Evolutionary conservation across 1,284 basidiomycete genomes (phyloP).

Genomic region (Pseudozyma thailandica): DNA sequence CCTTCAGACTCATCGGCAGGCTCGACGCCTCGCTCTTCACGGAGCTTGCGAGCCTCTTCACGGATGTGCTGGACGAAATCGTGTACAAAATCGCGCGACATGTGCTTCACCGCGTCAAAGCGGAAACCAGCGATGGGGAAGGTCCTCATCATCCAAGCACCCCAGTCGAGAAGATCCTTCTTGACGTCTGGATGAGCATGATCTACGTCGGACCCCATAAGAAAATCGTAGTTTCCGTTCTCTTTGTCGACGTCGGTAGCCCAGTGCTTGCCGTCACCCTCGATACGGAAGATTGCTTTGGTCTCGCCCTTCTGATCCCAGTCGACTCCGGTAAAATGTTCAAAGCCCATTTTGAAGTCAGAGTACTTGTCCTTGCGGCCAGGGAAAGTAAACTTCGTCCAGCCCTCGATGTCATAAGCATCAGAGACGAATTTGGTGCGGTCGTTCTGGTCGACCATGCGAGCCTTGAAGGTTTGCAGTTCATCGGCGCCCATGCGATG

Average conservation of each 20-base stretch:
- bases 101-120: conserved; percentile 65
- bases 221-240: conserved; percentile 69
- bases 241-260: conserved; percentile 67
- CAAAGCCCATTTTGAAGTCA: conserved; percentile 71
- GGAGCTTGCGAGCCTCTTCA: conserved; percentile 55
- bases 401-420: conserved; percentile 55
- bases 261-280: conserved; percentile 73
- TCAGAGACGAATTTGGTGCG: conserved; percentile 42
- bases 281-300: conserved; percentile 73
- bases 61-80: conserved; percentile 73
- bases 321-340: conserved; percentile 76
- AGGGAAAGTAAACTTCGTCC: conserved; percentile 78
- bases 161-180: conserved; percentile 71
- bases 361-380: conserved; percentile 78
- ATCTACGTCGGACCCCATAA: conserved; percentile 74
- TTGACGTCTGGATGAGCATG: conserved; percentile 82
- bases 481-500: conserved; percentile 80
- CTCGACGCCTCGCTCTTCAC: conserved; percentile 46
- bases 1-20: conserved; percentile 53
- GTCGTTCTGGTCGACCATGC: conserved; percentile 48
- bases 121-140: conserved; percentile 60
- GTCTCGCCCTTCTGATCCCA: conserved; percentile 80
- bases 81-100: conserved; percentile 70
- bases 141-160: conserved; percentile 71
- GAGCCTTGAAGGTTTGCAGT: conserved; percentile 75